phyloP scores from a whole-genome alignment of 352 stramenopile species.

The Globisporangium lucens region DNA sequence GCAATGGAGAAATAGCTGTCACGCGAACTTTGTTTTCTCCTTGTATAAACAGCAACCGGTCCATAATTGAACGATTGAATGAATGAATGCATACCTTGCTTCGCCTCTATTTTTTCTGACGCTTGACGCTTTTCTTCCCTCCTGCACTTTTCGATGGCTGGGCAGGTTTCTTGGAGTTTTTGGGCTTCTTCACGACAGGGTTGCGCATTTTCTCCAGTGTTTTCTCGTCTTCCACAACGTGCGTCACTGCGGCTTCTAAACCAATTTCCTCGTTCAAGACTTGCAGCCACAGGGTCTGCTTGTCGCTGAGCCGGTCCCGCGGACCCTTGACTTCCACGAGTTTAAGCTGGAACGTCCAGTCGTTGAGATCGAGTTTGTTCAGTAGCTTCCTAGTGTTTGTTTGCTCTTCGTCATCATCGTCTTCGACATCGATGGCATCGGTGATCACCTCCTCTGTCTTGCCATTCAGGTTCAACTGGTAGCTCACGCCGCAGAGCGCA shows the following conservation, averaged over 20 bases:
- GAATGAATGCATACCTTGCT: background rate
- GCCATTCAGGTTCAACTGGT: slow-evolving; percentile 42
- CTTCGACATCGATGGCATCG: background rate
- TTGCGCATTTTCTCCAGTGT: slow-evolving; percentile 24
- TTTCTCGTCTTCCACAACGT: slow-evolving; percentile 71
- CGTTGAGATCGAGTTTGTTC: slow-evolving; percentile 8
- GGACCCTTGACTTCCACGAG: slow-evolving; percentile 88
- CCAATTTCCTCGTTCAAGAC: slow-evolving; percentile 54
- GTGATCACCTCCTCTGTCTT: background rate
- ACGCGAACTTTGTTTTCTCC: background rate
- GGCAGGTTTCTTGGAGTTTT: slow-evolving; percentile 3
- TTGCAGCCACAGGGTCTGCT: slow-evolving; percentile 78
- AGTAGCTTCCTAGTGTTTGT: slow-evolving; percentile 19
- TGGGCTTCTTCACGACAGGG: slow-evolving; percentile 24
- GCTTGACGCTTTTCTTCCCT: slow-evolving; percentile 16
- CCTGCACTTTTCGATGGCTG: slow-evolving; percentile 3
- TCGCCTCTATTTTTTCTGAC: slow-evolving; percentile 13
- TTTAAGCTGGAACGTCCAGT: slow-evolving; percentile 37
- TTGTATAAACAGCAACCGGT: background rate
- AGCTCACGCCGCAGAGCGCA: slow-evolving; percentile 51
- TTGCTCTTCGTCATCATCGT: slow-evolving; percentile 16
- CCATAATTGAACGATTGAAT: background rate
- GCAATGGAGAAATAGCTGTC: background rate
- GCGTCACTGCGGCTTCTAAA: slow-evolving; percentile 60
- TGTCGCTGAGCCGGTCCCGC: slow-evolving; percentile 77